phyloP scores from a whole-genome alignment of 352 stramenopile genomes.

The Sclerospora graminicola region DNA sequence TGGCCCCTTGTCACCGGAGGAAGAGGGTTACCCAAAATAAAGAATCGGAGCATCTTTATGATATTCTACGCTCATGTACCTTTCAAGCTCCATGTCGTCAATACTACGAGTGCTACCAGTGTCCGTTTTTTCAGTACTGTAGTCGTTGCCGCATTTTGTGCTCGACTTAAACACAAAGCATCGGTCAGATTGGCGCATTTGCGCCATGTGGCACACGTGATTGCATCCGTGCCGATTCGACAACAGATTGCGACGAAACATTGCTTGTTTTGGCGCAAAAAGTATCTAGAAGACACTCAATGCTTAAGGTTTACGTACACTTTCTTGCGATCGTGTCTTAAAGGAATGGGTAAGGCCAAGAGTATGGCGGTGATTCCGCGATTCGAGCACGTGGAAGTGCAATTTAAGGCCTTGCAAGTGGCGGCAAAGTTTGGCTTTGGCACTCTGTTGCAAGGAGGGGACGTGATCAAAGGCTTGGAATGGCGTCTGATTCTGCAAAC shows the following conservation, averaged over 20 bases:
- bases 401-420: constrained; percentile 70
- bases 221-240: constrained; percentile 62
- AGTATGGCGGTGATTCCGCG: constrained; percentile 31
- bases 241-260: constrained; percentile 75
- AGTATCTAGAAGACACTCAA: constrained; percentile 65
- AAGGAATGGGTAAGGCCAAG: constrained; percentile 26
- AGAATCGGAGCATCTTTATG: constrained; percentile 84
- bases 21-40: constrained; percentile 37
- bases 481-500: too few species aligned
- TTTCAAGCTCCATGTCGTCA: too few species aligned
- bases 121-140: constrained; percentile 17
- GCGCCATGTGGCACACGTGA: too few species aligned
- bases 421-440: constrained; percentile 82
- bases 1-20: constrained; percentile 8
- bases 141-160: constrained; percentile 30
- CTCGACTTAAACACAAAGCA: constrained; percentile 23
- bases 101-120: too few species aligned
- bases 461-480: constrained; percentile 58
- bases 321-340: constrained; percentile 50
- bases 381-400: too few species aligned
- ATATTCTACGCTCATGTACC: constrained; percentile 82
- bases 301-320: constrained; percentile 78
- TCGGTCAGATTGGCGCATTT: too few species aligned
- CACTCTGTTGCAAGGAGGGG: constrained; percentile 73
- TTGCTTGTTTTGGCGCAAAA: too few species aligned